Conservation (phyloP, 352 stramenopile genomes). For the Phytophthora foliorum region DNA sequence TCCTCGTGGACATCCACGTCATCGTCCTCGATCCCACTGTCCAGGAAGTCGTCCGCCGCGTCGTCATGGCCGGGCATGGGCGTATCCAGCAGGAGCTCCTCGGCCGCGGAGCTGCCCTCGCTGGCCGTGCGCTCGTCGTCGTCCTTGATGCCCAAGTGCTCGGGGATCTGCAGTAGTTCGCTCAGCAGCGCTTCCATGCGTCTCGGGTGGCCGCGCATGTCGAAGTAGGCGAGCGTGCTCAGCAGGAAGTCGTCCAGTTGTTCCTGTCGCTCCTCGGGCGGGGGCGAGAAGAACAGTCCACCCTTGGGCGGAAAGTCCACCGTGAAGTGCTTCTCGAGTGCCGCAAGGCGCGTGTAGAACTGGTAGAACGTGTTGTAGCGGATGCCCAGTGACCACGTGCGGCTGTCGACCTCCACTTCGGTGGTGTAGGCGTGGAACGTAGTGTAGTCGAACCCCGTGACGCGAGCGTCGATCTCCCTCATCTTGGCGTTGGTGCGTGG, state of each 20-base stretch:
- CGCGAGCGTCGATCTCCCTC: slow-evolving; percentile 48
- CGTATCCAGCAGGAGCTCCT: slow-evolving; percentile 39
- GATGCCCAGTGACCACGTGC: slow-evolving; percentile 56
- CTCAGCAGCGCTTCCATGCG: slow-evolving; percentile 56
- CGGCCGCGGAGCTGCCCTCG: slow-evolving; percentile 42
- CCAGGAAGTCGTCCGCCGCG: slow-evolving; percentile 9
- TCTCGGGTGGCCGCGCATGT: slow-evolving; percentile 48
- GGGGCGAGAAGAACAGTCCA: slow-evolving; percentile 66
- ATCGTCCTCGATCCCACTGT: slow-evolving; percentile 18
- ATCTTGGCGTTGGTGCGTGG: slow-evolving; percentile 10
- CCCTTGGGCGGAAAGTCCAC: slow-evolving; percentile 77
- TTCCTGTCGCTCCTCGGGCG: slow-evolving; percentile 61
- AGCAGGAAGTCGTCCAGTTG: slow-evolving; percentile 76
- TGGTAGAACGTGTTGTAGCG: slow-evolving; percentile 75
- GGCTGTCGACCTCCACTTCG: slow-evolving; percentile 51
- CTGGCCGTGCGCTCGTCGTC: slow-evolving; percentile 44
- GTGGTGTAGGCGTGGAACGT: slow-evolving; percentile 59
- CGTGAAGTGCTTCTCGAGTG: slow-evolving; percentile 57
- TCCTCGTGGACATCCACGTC: slow-evolving; percentile 9
- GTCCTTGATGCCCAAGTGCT: slow-evolving; percentile 44
- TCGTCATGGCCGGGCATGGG: slow-evolving; percentile 26
- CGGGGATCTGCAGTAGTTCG: slow-evolving; percentile 64
- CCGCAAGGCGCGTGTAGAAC: slow-evolving; percentile 63
- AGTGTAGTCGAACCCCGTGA: slow-evolving; percentile 56
- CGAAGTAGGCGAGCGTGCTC: slow-evolving; percentile 62